Evolutionary conservation across 805 yeast species (phyloP).

Genomic region (Candida suzukii): DNA sequence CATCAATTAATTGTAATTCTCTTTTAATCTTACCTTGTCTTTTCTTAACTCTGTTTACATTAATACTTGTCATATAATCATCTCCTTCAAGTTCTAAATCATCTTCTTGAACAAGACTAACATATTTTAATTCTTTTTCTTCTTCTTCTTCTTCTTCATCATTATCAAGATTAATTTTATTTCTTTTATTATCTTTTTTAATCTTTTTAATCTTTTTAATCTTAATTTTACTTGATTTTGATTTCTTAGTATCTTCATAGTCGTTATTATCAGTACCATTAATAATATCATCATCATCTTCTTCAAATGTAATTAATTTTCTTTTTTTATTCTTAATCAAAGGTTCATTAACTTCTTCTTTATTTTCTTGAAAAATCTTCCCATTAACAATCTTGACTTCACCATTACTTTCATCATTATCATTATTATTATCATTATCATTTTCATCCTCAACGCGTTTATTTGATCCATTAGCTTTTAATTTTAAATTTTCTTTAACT

Average conservation of each 20-base stretch:
- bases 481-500: slow-evolving; percentile 13
- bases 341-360: slow-evolving; percentile 7
- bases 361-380: too few relatives aligned
- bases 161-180: slow-evolving; percentile 8
- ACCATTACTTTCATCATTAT: neutral
- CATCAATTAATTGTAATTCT: slow-evolving; percentile 11
- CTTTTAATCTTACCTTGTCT: neutral
- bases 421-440: slow-evolving; percentile 3
- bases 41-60: slow-evolving; percentile 16
- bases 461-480: slow-evolving; percentile 1
- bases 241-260: slow-evolving; percentile 4
- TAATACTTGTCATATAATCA: slow-evolving; percentile 2
- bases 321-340: slow-evolving; percentile 1
- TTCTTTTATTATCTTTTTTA: slow-evolving; percentile 7
- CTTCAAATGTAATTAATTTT: neutral
- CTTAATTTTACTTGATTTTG: slow-evolving; percentile 4
- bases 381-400: neutral
- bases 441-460: slow-evolving; percentile 25
- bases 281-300: slow-evolving; percentile 1
- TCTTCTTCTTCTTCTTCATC: slow-evolving; percentile 3
- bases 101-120: slow-evolving; percentile 22
- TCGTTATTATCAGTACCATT: neutral
- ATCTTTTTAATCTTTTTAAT: neutral
- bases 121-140: slow-evolving; percentile 14
- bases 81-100: slow-evolving; percentile 19